Conservation (phyloP, 345 rosid species). For the Aquilaria malaccensis region DNA sequence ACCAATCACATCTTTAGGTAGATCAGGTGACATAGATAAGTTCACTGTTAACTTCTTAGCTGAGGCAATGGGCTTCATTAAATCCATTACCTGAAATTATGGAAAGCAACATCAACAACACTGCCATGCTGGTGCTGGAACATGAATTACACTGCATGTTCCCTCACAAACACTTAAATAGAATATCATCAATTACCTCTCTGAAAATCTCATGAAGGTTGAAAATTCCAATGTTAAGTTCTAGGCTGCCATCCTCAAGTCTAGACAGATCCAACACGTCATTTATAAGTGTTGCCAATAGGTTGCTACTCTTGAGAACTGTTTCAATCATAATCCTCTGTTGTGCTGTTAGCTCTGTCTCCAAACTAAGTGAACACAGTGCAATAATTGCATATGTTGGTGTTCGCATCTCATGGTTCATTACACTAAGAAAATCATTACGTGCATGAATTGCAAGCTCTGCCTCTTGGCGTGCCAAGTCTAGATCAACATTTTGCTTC, state of each 20-base stretch:
- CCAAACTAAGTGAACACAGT: slow-evolving; percentile 78
- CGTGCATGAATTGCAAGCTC: slow-evolving; percentile 89
- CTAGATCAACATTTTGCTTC: slow-evolving; percentile 74
- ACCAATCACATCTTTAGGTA: slow-evolving; percentile 69
- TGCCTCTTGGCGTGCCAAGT: slow-evolving; percentile 80
- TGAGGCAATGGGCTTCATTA: slow-evolving; percentile 78
- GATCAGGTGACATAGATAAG: slow-evolving; percentile 60
- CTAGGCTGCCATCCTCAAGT: slow-evolving; percentile 90
- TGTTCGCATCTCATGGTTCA: slow-evolving; percentile 98
- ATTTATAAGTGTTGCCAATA: slow-evolving; percentile 71
- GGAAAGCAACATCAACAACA: slow-evolving; percentile 5
- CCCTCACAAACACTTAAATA: not conserved
- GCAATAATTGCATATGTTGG: slow-evolving; percentile 91
- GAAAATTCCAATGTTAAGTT: slow-evolving; percentile 50
- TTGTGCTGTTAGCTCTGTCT: slow-evolving; percentile 72
- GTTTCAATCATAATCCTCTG: slow-evolving; percentile 89
- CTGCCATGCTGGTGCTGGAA: not conserved
- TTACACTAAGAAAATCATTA: slow-evolving; percentile 89
- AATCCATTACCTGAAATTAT: slow-evolving; percentile 48
- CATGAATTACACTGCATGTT: not conserved
- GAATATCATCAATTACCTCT: slow-evolving; percentile 43
- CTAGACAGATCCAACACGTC: slow-evolving; percentile 91
- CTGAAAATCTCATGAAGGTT: slow-evolving; percentile 57
- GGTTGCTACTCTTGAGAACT: slow-evolving; percentile 84
- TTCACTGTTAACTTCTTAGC: slow-evolving; percentile 64